phyloP scores from a whole-genome alignment of 2,329 filamentous ascomycete genomes.

The Botryotinia calthae region DNA sequence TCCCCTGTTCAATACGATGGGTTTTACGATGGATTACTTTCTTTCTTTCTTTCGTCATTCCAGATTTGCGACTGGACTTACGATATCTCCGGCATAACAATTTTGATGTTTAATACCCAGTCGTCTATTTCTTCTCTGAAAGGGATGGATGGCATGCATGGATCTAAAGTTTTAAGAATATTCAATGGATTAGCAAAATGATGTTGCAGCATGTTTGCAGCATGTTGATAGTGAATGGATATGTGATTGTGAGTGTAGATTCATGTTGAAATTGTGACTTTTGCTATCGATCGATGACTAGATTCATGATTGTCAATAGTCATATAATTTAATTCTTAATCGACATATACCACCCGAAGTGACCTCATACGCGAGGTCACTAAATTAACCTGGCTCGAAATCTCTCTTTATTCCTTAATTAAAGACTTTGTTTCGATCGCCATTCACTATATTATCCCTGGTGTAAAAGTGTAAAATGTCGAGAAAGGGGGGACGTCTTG shows the following conservation, averaged over 20 bases:
- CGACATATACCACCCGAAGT: background rate
- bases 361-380: background rate
- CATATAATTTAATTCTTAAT: background rate
- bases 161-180: background rate
- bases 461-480: background rate
- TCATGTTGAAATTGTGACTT: background rate
- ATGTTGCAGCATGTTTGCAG: background rate
- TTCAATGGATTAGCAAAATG: background rate
- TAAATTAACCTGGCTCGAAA: no score
- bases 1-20: constrained; percentile 4
- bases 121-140: background rate
- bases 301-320: background rate
- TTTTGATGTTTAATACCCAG: background rate
- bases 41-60: background rate
- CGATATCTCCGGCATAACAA: background rate
- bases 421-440: background rate
- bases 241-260: background rate
- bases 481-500: background rate
- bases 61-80: background rate
- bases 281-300: background rate
- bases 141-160: background rate
- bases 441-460: background rate
- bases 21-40: background rate
- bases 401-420: background rate
- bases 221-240: background rate